phyloP scores from a whole-genome alignment of 495 filamentous ascomycete genomes.

The Xylaria curta region DNA sequence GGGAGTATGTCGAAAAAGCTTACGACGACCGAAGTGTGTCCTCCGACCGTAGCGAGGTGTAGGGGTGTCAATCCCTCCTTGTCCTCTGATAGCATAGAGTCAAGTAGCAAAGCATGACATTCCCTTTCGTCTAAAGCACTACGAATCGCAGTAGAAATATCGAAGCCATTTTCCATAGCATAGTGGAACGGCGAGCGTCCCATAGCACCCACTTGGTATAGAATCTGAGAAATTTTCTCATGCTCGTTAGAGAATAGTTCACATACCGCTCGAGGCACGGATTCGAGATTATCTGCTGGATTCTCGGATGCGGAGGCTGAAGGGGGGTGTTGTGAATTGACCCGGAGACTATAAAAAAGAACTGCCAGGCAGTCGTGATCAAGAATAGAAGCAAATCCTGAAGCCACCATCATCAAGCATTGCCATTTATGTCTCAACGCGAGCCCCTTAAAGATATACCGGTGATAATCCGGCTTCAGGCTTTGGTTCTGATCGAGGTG shows the following conservation, averaged over 20 bases:
- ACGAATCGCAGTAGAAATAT: slow-evolving; percentile 7
- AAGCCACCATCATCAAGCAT: slow-evolving; percentile 5
- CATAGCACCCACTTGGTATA: neutral
- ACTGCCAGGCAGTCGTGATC: neutral
- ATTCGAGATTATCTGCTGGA: neutral
- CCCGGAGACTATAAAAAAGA: slow-evolving; percentile 5
- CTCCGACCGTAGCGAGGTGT: slow-evolving; percentile 1
- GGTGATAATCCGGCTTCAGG: neutral
- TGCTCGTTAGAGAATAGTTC: neutral
- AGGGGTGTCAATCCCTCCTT: slow-evolving; percentile 4
- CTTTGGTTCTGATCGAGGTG: neutral
- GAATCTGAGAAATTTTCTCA: neutral
- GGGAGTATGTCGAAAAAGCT: neutral
- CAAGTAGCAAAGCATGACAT: neutral
- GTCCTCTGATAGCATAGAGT: neutral
- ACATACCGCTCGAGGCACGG: neutral
- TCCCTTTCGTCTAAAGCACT: neutral
- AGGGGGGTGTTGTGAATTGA: neutral
- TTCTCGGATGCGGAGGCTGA: neutral
- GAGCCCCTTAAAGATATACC: slow-evolving; percentile 8
- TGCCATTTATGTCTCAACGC: slow-evolving; percentile 3
- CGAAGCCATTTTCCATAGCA: slow-evolving; percentile 7
- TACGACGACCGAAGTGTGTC: slow-evolving; percentile 2
- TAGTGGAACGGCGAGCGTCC: slow-evolving; percentile 10
- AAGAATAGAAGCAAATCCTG: neutral